Conservation (phyloP, 441 rosid species). For the Mallotus repandus region DNA sequence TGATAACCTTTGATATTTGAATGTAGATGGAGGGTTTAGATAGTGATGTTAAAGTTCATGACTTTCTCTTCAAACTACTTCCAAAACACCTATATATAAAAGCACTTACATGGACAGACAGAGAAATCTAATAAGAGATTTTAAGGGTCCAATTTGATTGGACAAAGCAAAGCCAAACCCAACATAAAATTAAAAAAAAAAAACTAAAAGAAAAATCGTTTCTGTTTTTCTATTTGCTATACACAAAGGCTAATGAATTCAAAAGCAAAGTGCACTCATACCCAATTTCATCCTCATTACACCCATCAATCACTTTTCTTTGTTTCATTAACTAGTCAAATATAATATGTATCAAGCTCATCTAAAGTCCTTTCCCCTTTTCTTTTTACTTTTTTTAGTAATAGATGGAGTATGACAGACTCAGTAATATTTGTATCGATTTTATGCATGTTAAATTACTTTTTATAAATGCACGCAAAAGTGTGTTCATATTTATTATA, state of each 20-base stretch:
- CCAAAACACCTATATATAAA: constrained; percentile 1
- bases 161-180: constrained; percentile 38
- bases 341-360: neutral
- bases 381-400: neutral
- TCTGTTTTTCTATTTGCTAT: constrained; percentile 15
- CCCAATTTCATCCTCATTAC: constrained; percentile 18
- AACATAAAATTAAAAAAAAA: constrained; percentile 12
- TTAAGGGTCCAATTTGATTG: constrained; percentile 36
- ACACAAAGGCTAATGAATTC: constrained; percentile 20
- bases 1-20: constrained; percentile 7
- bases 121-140: constrained; percentile 37
- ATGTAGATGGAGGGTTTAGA: neutral
- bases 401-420: too few species aligned
- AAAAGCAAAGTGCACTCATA: constrained; percentile 30
- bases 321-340: constrained; percentile 15
- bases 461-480: too few species aligned
- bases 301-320: constrained; percentile 12
- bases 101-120: constrained; percentile 24
- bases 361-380: neutral
- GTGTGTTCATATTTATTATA: too few species aligned
- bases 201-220: constrained; percentile 15
- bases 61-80: constrained; percentile 29
- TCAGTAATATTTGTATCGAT: too few species aligned
- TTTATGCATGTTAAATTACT: too few species aligned
- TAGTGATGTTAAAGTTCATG: constrained; percentile 24